Evolutionary conservation across 2,329 filamentous ascomycete species (phyloP).

Genomic region (Aspergillus caelatus): DNA sequence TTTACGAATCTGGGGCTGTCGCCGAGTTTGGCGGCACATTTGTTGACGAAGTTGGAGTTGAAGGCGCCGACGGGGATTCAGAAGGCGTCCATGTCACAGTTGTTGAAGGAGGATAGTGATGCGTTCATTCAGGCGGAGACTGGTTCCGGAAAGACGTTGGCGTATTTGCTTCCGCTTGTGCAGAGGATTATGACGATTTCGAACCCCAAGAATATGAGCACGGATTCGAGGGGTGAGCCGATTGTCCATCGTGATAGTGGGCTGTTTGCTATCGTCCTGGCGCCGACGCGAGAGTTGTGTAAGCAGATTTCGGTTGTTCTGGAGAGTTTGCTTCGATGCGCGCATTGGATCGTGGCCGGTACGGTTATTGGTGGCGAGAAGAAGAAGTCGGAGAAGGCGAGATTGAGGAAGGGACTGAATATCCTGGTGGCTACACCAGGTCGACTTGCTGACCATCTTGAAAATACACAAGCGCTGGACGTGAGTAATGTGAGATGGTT

Average conservation of each 20-base stretch:
- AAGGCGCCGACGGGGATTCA: conserved; percentile 95
- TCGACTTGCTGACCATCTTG: conserved; percentile 84
- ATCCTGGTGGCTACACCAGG: conserved; percentile 95
- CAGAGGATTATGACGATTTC: conserved; percentile 81
- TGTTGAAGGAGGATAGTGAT: conserved; percentile 80
- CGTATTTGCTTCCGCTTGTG: conserved; percentile 91
- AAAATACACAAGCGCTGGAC: conserved; percentile 87
- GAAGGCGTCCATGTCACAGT: conserved; percentile 79
- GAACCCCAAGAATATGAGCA: conserved; percentile 35
- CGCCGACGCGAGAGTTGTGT: conserved; percentile 89
- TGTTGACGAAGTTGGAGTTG: conserved; percentile 82
- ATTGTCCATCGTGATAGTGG: conserved; percentile 81
- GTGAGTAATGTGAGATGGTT: conserved; percentile 91
- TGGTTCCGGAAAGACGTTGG: conserved; percentile 93
- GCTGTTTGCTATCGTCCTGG: conserved; percentile 89
- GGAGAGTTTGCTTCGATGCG: conserved; percentile 81
- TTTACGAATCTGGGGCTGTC: conserved; percentile 87
- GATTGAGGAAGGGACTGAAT: conserved; percentile 90
- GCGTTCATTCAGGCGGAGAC: conserved; percentile 97
- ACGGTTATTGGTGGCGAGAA: conserved; percentile 76
- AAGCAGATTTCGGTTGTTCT: conserved; percentile 90
- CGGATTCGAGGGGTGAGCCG: conserved; percentile 44
- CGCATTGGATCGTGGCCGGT: conserved; percentile 91
- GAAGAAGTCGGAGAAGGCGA: conserved; percentile 85
- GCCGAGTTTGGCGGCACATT: conserved; percentile 74